These are phyloP conservation scores for Acanthamoeba healyi DNA, from an alignment of 208 protist species.

Conservation along the genomic window DNA sequence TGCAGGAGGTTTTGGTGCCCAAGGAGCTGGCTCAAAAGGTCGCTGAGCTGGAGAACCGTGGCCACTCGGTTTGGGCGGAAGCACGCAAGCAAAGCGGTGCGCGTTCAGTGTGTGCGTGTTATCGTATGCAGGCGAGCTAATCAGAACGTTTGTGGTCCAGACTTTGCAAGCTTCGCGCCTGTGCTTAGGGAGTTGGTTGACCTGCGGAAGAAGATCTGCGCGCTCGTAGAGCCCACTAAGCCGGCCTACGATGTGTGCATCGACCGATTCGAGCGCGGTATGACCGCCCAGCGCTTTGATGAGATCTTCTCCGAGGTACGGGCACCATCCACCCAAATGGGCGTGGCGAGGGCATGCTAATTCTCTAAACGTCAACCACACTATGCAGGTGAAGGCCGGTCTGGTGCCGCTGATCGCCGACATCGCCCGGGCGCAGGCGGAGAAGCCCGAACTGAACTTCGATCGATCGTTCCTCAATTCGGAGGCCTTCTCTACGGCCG, in stretches of 20 bases:
- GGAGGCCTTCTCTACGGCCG: not conserved
- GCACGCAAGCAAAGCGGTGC: slow-evolving; percentile 25
- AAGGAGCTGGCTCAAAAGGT: slow-evolving; percentile 3
- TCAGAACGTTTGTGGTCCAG: not conserved
- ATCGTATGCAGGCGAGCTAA: too few relatives aligned
- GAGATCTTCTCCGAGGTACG: slow-evolving; percentile 6
- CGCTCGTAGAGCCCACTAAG: not conserved
- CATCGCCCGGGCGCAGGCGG: not conserved
- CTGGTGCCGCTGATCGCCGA: not conserved
- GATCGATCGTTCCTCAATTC: slow-evolving; percentile 8
- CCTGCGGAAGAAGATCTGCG: slow-evolving; percentile 29
- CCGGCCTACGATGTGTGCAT: slow-evolving; percentile 46
- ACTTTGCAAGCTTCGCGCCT: slow-evolving; percentile 46
- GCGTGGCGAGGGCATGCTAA: not conserved
- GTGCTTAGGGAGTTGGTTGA: slow-evolving; percentile 42
- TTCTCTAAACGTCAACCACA: too few relatives aligned
- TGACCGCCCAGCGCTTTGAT: slow-evolving; percentile 46
- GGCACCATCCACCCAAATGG: not conserved
- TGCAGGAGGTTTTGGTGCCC: slow-evolving; percentile 21
- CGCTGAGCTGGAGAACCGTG: slow-evolving; percentile 38
- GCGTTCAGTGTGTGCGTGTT: not conserved
- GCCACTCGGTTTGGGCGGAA: slow-evolving; percentile 10
- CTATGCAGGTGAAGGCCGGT: slow-evolving; percentile 57
- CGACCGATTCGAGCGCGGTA: slow-evolving; percentile 38
- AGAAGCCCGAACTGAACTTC: slow-evolving; percentile 24